Evolutionary conservation across 2,329 filamentous ascomycete genomes (phyloP).

Genomic region (Decorospora gaudefroyi): DNA sequence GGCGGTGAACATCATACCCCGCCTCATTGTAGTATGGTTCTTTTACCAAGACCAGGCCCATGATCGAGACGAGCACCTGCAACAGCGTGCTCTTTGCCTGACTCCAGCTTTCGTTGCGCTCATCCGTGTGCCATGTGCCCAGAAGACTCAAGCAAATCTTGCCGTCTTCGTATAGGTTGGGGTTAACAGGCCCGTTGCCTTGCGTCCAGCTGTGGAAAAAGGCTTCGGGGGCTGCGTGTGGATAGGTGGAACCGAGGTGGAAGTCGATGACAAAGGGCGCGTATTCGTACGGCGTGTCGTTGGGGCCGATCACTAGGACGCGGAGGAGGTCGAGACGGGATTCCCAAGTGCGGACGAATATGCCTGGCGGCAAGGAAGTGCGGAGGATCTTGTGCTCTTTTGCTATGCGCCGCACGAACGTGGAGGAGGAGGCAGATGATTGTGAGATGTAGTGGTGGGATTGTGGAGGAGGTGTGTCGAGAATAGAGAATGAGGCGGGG

Average conservation of each 20-base stretch:
- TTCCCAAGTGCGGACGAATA: slow-evolving; percentile 65
- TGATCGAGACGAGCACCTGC: slow-evolving; percentile 61
- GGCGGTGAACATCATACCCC: slow-evolving; percentile 60
- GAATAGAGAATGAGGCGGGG: slow-evolving; percentile 41
- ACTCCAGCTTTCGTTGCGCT: slow-evolving; percentile 60
- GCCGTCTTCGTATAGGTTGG: slow-evolving; percentile 66
- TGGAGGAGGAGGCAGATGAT: slow-evolving; percentile 48
- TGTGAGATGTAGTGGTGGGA: slow-evolving; percentile 49
- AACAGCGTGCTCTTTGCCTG: slow-evolving; percentile 59
- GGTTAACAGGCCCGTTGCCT: slow-evolving; percentile 60
- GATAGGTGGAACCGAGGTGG: slow-evolving; percentile 56
- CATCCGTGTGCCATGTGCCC: slow-evolving; percentile 62
- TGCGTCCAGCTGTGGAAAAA: slow-evolving; percentile 65
- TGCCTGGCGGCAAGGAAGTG: slow-evolving; percentile 58
- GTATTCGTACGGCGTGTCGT: slow-evolving; percentile 64
- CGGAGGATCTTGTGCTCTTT: slow-evolving; percentile 64
- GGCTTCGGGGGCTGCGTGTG: slow-evolving; percentile 57
- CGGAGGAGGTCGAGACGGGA: slow-evolving; percentile 62
- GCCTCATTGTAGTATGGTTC: slow-evolving; percentile 68
- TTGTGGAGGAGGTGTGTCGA: slow-evolving; percentile 42
- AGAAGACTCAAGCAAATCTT: slow-evolving; percentile 64
- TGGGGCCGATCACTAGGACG: slow-evolving; percentile 62
- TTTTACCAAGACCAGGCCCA: slow-evolving; percentile 62
- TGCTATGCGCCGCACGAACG: slow-evolving; percentile 56
- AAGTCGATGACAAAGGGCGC: slow-evolving; percentile 66